phyloP scores from a whole-genome alignment of 2,329 filamentous ascomycete genomes.

The Sclerotiophoma versabilis region DNA sequence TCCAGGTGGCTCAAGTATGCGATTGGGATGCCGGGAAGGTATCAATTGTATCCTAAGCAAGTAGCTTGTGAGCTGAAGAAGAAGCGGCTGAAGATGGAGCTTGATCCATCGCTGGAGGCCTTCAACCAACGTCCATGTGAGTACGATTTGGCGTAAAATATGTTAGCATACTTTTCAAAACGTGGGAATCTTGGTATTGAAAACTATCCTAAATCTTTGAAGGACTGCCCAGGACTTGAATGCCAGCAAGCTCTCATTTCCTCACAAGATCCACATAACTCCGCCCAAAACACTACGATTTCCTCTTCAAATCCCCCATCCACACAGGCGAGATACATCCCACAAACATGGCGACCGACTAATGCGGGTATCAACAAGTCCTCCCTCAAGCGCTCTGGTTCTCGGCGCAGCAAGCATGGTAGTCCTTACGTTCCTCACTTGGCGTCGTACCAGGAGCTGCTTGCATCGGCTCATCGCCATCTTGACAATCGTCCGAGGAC shows the following conservation, averaged over 20 bases:
- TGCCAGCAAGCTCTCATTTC: background rate
- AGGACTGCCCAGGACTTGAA: background rate
- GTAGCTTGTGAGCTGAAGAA: background rate
- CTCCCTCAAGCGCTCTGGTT: background rate
- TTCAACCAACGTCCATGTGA: no score
- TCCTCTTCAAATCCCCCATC: background rate
- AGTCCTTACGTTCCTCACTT: background rate
- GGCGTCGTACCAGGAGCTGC: background rate
- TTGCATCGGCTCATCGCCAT: background rate
- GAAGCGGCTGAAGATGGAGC: background rate
- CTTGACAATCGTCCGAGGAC: background rate
- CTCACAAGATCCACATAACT: background rate
- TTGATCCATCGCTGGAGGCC: no score
- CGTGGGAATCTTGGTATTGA: no score
- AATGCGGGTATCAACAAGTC: background rate
- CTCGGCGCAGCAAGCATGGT: background rate
- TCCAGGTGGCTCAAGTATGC: background rate
- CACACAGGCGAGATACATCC: no score
- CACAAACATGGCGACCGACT: no score
- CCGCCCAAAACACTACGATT: background rate
- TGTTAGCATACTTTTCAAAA: no score
- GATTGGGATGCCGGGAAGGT: background rate
- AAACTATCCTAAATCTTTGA: background rate
- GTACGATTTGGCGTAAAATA: no score
- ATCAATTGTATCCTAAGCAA: background rate